Percentiles rank a stretch among this genome's conserved stretches.
Conservation (phyloP, 345 rosid genomes). For the Xanthoceras sorbifolium region DNA sequence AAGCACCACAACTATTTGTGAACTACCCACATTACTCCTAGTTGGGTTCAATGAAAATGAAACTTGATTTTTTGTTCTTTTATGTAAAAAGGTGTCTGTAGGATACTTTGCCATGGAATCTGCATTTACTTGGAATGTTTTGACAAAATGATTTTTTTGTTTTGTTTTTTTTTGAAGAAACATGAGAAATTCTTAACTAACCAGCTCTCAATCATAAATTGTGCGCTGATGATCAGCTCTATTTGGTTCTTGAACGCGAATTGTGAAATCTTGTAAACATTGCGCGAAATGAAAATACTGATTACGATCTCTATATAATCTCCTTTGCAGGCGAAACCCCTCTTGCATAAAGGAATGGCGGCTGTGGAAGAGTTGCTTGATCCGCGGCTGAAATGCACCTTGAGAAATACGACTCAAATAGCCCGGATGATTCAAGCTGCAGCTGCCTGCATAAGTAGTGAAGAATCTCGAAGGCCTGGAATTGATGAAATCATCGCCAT, state of each 20-base stretch:
- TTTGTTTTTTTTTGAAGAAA: background rate
- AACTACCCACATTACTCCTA: background rate
- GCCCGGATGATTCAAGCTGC: slow-evolving; percentile 75
- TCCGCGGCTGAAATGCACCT: slow-evolving; percentile 46
- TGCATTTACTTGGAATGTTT: background rate
- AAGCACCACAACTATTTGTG: background rate
- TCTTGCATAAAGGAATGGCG: slow-evolving; percentile 62
- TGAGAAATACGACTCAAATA: slow-evolving; percentile 45
- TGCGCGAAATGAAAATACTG: background rate
- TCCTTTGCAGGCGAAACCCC: slow-evolving; percentile 71
- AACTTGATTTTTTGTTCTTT: background rate
- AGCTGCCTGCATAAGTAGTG: slow-evolving; percentile 61
- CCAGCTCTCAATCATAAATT: too few relatives aligned
- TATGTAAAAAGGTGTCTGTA: background rate
- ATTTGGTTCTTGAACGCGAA: background rate
- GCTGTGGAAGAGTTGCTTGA: slow-evolving; percentile 71
- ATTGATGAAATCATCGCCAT: slow-evolving; percentile 57
- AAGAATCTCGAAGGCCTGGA: slow-evolving; percentile 73
- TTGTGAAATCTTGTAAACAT: background rate
- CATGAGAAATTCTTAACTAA: too few relatives aligned
- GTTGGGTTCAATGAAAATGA: slow-evolving; percentile 4
- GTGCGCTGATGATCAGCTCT: too few relatives aligned
- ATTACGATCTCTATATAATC: background rate
- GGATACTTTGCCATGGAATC: background rate
- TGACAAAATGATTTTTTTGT: background rate